Conservation (phyloP, 1,284 basidiomycete genomes). For the Ustilago cynodontis region DNA sequence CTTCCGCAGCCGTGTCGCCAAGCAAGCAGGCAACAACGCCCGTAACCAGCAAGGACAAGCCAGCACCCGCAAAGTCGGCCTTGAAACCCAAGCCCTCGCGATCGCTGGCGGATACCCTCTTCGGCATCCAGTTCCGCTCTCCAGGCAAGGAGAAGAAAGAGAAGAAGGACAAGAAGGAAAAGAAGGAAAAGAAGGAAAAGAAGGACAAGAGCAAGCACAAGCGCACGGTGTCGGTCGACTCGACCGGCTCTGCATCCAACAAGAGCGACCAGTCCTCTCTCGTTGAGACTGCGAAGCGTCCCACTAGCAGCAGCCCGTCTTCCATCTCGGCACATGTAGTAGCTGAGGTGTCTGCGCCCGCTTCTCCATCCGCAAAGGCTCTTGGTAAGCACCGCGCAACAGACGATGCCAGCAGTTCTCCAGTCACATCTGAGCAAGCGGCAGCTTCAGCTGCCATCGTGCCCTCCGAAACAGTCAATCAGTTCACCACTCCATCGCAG, state of each 20-base stretch:
- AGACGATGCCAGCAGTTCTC: conserved; percentile 1
- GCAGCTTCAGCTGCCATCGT: conserved; percentile 6
- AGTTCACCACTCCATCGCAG: conserved; percentile 40
- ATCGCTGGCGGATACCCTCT: conserved; percentile 65
- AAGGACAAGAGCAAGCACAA: conserved; percentile 50
- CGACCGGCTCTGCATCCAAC: conserved; percentile 27
- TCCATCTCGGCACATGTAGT: background rate
- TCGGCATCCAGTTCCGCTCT: conserved; percentile 49
- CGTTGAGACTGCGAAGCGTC: conserved; percentile 16
- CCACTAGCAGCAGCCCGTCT: conserved; percentile 13
- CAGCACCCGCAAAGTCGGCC: conserved; percentile 56
- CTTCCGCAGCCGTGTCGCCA: background rate
- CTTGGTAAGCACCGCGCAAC: conserved; percentile 29
- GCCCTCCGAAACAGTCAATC: conserved; percentile 25
- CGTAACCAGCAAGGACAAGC: conserved; percentile 51
- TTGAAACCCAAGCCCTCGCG: conserved; percentile 47
- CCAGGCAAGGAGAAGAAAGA: conserved; percentile 41
- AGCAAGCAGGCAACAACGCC: conserved; percentile 6
- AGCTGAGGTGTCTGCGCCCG: conserved; percentile 7
- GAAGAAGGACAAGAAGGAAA: conserved; percentile 50
- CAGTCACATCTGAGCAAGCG: background rate
- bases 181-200: conserved; percentile 42
- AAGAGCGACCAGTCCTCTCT: conserved; percentile 33
- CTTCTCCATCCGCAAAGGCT: conserved; percentile 35
- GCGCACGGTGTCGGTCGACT: conserved; percentile 34